Base-by-base conservation (phyloP, 2,329 filamentous ascomycete genomes). In the Aspergillus aculeatinus region DNA sequence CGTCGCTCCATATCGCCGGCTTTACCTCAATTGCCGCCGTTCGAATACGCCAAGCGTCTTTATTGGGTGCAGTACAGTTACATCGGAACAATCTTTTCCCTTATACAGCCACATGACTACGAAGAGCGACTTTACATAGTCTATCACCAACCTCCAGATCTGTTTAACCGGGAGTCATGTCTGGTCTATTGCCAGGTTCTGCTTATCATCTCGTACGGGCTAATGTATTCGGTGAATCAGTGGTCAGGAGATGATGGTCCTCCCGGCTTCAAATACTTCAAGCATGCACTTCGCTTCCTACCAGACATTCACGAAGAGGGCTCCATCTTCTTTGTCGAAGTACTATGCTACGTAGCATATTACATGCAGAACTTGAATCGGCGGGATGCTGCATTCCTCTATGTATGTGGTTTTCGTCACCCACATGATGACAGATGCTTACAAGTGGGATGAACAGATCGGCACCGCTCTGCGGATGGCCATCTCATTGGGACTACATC, bases 281-380 rank as follows among this genome's bases (percentile, higher is more conserved):
- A 79, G 21, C 76, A 81, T 55, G 81, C 83, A 0, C 63, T 85
- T 27, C 77, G 79, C 27, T 77, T 84, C 4, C 72, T 86, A 21
- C 83, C 83, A 0, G 82, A 85, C 51, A 77, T 83, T 2, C 81
- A 86, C 57, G 83, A 85, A 63, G 79, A 83, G 54, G 82, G 81
- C 0, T 84, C 82, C 0, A 77, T 85, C 2, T 71, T 82, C 19
- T 84, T 83, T 48, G 82, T 85, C 2, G 83, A 85, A 66, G 82
- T 83, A 1, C 71, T 85, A 7, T 81, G 81, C 9, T 77, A 84
- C 51, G 78, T 83, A 1, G 82, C 82, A 14, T 85, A 85, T 64
- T 85, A 83, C 48, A 80, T 85, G 77, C 83, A 85, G 62, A 85
- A 83, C 60, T 75, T 85, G 61, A 84, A 85, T 64, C 77, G 82